A percentile compares a stretch with the other conserved stretches of the same genome.
Evolutionary conservation across 2,329 filamentous ascomycete species (phyloP).

Genomic region (Trichoderma sp.): DNA sequence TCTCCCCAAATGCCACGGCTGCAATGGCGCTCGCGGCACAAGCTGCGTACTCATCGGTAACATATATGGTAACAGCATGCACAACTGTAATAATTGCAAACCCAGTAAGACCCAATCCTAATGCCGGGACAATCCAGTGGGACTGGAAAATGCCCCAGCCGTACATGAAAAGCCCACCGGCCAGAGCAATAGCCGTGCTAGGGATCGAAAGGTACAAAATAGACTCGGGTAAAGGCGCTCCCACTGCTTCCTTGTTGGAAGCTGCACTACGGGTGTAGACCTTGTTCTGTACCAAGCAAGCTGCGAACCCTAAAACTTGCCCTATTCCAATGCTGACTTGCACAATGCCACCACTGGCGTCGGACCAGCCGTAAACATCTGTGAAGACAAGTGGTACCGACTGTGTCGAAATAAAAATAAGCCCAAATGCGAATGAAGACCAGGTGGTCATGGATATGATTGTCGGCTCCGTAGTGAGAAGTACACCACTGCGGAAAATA

Average conservation of each 20-base stretch:
- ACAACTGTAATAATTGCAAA: background rate
- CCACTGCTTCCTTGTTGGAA: background rate
- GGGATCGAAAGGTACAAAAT: background rate
- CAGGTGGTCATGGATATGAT: background rate
- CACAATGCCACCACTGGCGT: background rate
- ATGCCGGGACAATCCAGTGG: background rate
- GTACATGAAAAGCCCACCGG: slow-evolving; percentile 9
- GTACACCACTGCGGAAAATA: background rate
- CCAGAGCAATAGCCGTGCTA: slow-evolving; percentile 1
- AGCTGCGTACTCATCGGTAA: background rate
- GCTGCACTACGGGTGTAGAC: background rate
- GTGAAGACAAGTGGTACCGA: background rate
- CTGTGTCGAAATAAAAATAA: background rate
- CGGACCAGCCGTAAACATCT: background rate
- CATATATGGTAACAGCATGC: background rate
- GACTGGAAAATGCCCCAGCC: background rate
- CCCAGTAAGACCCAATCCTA: background rate
- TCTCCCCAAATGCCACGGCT: background rate
- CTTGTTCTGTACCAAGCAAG: background rate
- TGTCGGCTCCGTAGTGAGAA: background rate
- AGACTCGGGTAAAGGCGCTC: background rate
- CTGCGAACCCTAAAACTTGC: background rate
- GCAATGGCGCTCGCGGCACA: background rate
- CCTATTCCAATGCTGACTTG: background rate
- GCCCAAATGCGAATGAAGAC: background rate